phyloP scores from a whole-genome alignment of 306 rosid species.

The Prunus kanzakura region DNA sequence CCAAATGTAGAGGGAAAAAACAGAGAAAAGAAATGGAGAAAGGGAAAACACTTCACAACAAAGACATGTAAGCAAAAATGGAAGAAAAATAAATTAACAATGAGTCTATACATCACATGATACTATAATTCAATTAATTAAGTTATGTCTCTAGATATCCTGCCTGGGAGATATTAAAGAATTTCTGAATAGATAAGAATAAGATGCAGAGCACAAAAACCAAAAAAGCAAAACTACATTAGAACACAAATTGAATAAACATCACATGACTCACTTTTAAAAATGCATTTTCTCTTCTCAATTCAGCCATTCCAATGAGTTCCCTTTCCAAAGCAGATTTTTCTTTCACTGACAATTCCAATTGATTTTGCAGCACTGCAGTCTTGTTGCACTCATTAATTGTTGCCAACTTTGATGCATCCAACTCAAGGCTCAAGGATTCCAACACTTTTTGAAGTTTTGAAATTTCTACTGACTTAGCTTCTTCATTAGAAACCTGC shows the following conservation, averaged over 20 bases:
- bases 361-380: slow-evolving; percentile 82
- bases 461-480: slow-evolving; percentile 63
- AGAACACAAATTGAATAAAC: neutral
- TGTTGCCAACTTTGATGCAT: slow-evolving; percentile 79
- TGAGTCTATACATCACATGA: neutral
- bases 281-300: slow-evolving; percentile 69
- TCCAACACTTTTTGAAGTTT: slow-evolving; percentile 69
- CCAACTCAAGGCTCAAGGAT: slow-evolving; percentile 79
- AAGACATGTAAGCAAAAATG: neutral
- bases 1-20: neutral
- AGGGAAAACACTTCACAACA: neutral
- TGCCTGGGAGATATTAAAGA: neutral
- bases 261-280: slow-evolving; percentile 54
- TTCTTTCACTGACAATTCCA: slow-evolving; percentile 72
- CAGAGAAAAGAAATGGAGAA: neutral
- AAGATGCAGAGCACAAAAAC: neutral
- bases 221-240: neutral
- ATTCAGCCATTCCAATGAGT: slow-evolving; percentile 55
- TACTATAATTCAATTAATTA: neutral
- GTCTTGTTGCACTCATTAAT: slow-evolving; percentile 94
- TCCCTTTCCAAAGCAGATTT: slow-evolving; percentile 78
- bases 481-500: slow-evolving; percentile 92
- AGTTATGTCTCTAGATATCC: neutral
- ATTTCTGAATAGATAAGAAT: neutral
- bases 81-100: neutral